A percentile compares a stretch with the other conserved stretches of the same genome.
These are phyloP conservation scores for Rhipidocladum racemiflorum DNA, from an alignment of 176 grass and related monocot species.

Conservation along the genomic window DNA sequence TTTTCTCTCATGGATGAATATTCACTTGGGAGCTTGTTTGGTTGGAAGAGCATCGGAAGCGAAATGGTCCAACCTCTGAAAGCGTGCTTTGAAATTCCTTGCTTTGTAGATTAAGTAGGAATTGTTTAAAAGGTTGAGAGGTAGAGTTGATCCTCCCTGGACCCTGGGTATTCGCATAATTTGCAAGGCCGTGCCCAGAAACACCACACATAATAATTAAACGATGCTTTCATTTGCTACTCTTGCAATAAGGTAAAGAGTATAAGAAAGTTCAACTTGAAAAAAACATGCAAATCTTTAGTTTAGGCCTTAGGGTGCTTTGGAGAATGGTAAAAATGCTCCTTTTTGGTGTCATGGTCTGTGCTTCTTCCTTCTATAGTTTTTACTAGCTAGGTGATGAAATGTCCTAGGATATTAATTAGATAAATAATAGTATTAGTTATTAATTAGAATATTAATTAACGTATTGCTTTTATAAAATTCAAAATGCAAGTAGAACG, in stretches of 20 bases:
- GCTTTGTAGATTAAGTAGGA: constrained; percentile 16
- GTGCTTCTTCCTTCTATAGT: background rate
- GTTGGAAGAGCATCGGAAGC: background rate
- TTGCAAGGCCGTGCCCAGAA: background rate
- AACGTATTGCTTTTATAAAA: too few species aligned
- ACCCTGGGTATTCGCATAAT: background rate
- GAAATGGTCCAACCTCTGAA: constrained; percentile 9
- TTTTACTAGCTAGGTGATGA: background rate
- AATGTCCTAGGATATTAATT: too few species aligned
- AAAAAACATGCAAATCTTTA: background rate
- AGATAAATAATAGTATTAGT: too few species aligned
- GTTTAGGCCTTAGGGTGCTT: background rate
- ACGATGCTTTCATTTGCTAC: constrained; percentile 12
- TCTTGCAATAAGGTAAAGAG: background rate
- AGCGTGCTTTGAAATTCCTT: background rate
- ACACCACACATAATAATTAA: background rate
- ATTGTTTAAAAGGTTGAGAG: constrained; percentile 22
- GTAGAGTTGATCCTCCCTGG: background rate
- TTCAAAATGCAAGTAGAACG: too few species aligned
- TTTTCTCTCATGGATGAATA: background rate
- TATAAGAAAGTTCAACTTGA: background rate
- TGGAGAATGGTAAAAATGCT: background rate
- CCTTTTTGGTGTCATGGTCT: background rate
- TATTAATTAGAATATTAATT: too few species aligned
- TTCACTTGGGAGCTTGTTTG: background rate